Evolutionary conservation across 192 early-diverging fungal species (phyloP).

Genomic region (Backusella westeae): DNA sequence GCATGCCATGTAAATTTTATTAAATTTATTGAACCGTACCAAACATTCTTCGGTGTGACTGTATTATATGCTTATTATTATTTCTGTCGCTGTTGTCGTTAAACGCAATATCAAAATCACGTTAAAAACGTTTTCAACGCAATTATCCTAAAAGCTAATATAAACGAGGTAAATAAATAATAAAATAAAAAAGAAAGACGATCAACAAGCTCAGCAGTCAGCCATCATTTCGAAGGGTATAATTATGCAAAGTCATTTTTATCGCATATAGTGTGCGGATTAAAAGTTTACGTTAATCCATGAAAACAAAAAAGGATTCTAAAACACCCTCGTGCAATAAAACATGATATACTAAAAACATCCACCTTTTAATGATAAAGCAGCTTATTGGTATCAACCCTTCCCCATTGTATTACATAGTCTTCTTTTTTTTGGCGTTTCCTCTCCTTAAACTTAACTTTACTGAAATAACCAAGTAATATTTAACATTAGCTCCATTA

Average conservation of each 20-base stretch:
- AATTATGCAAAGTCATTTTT: not conserved
- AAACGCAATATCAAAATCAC: not conserved
- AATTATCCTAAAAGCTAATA: not conserved
- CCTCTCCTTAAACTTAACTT: not conserved
- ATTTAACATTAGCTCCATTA: not conserved
- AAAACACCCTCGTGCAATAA: not conserved
- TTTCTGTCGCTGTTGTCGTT: not conserved
- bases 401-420: not conserved
- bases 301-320: not conserved
- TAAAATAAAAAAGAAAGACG: not conserved
- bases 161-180: not conserved
- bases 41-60: no score
- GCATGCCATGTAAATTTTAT: no score
- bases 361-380: not conserved
- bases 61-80: not conserved
- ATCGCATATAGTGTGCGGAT: not conserved
- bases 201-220: not conserved
- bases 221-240: not conserved
- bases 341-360: not conserved
- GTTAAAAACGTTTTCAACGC: not conserved
- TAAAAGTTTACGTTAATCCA: not conserved
- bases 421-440: not conserved
- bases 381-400: not conserved
- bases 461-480: not conserved
- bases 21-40: no score